Evolutionary conservation across 441 rosid species (phyloP).

Genomic region (Pelargonium fulgidum): DNA sequence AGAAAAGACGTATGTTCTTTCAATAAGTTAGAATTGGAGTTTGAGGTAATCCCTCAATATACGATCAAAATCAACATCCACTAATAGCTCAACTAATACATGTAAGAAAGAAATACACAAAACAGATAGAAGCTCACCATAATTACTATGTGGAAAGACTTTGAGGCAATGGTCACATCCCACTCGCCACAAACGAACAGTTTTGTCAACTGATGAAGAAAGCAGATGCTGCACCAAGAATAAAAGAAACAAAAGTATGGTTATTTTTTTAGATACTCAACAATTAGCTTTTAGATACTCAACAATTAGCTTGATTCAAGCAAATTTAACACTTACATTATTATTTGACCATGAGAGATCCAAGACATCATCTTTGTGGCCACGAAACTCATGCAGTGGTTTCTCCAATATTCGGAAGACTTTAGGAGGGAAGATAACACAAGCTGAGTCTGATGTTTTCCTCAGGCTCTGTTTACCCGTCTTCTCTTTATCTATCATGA

Average conservation of each 20-base stretch:
- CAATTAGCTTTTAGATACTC: constrained; percentile 6
- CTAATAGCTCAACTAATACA: constrained; percentile 6
- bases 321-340: constrained; percentile 44
- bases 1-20: too few species aligned
- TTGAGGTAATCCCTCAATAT: constrained; percentile 1
- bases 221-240: constrained; percentile 34
- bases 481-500: constrained; percentile 38
- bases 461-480: constrained; percentile 38
- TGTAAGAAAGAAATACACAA: constrained; percentile 10
- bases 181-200: constrained; percentile 60
- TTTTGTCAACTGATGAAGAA: constrained; percentile 54
- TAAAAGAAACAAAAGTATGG: background rate
- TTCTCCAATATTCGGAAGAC: constrained; percentile 62
- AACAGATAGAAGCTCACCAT: constrained; percentile 33
- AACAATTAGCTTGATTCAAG: constrained; percentile 2
- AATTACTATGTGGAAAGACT: constrained; percentile 50
- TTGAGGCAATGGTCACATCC: constrained; percentile 40
- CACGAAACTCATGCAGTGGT: constrained; percentile 71
- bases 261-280: background rate
- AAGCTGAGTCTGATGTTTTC: constrained; percentile 57
- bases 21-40: background rate
- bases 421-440: constrained; percentile 73
- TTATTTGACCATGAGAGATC: constrained; percentile 86
- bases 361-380: constrained; percentile 65
- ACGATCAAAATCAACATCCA: constrained; percentile 9